Evolutionary conservation across 331 rosid species (phyloP).

Genomic region (Rosa hybrid): DNA sequence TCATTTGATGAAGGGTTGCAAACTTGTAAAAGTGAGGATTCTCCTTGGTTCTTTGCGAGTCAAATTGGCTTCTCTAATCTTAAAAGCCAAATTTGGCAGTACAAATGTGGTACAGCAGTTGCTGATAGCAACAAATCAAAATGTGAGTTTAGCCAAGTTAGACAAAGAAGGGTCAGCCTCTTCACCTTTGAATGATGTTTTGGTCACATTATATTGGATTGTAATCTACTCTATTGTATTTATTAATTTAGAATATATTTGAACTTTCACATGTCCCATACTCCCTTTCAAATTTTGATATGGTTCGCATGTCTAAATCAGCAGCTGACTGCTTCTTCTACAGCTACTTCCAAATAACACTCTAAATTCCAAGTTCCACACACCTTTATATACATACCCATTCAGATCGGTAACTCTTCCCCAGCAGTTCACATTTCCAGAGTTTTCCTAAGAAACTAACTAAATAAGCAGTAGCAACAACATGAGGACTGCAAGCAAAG

Average conservation of each 20-base stretch:
- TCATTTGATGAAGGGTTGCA: too few relatives aligned
- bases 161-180: background rate
- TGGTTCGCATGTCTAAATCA: conserved; percentile 7
- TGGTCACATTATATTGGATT: background rate
- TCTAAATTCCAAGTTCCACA: background rate
- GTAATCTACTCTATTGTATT: background rate
- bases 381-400: background rate
- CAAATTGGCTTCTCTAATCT: background rate
- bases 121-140: background rate
- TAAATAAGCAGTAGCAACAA: background rate
- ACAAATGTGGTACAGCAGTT: background rate
- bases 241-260: background rate
- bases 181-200: background rate
- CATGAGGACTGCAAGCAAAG: conserved; percentile 19
- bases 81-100: background rate
- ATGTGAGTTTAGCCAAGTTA: background rate
- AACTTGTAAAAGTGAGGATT: too few relatives aligned
- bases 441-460: background rate
- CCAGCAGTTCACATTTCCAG: background rate
- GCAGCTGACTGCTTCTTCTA: too few relatives aligned
- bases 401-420: too few relatives aligned
- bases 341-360: too few relatives aligned
- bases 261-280: background rate
- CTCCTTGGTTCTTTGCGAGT: background rate
- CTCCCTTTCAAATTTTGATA: background rate